Percentiles rank a stretch among this genome's conserved stretches.
phyloP scores from a whole-genome alignment of 495 filamentous ascomycete species.

The Penicillium taxi region DNA sequence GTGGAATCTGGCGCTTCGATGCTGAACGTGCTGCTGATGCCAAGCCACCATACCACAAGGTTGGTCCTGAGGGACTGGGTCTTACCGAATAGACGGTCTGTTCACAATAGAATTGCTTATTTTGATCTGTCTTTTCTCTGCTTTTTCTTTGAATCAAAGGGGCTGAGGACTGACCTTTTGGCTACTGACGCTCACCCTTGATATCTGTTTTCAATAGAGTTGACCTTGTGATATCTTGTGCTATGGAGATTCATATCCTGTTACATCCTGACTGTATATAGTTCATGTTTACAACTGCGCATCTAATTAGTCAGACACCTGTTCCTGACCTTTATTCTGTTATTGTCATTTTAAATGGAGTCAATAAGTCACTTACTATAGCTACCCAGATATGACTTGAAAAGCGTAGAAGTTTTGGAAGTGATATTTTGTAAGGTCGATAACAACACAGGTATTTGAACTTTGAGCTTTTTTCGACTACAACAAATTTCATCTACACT shows the following conservation, averaged over 20 bases:
- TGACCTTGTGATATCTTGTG: conserved; percentile 10
- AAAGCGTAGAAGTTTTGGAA: too few relatives aligned
- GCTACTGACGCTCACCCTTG: background rate
- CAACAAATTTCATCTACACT: too few relatives aligned
- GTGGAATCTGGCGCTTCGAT: conserved; percentile 85
- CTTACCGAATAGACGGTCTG: conserved; percentile 14
- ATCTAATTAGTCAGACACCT: too few relatives aligned
- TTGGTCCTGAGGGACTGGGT: conserved; percentile 35
- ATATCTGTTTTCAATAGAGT: conserved; percentile 18
- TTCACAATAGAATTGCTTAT: background rate
- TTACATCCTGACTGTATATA: conserved; percentile 25
- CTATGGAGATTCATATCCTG: conserved; percentile 10
- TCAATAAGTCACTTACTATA: too few relatives aligned
- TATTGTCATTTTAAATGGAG: too few relatives aligned
- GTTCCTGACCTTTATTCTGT: too few relatives aligned
- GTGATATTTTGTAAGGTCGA: too few relatives aligned
- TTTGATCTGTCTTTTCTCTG: background rate
- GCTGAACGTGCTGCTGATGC: conserved; percentile 48
- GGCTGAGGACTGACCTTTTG: background rate
- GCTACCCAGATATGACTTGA: too few relatives aligned
- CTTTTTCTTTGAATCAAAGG: conserved; percentile 7
- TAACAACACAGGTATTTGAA: too few relatives aligned
- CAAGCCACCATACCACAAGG: conserved; percentile 36
- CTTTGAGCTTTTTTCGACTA: too few relatives aligned
- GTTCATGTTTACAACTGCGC: too few relatives aligned